Base-by-base conservation (phyloP, 164 flowering plant species). In the Berberis thunbergii region DNA sequence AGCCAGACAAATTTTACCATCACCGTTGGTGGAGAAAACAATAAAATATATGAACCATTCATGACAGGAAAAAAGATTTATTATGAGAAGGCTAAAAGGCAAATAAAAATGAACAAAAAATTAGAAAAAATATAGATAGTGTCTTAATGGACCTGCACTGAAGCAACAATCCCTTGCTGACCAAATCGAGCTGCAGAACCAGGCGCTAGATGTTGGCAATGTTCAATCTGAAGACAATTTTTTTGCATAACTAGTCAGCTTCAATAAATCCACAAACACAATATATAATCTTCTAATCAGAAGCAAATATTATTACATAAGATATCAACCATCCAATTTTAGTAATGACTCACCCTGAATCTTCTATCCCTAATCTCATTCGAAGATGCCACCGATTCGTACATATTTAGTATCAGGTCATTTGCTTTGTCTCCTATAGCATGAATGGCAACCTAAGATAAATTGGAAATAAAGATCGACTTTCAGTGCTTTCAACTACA, bases 361-460 rank as follows among this genome's bases (percentile, higher is more conserved):
- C 99, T 84, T 69, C 96, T 68, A 66, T 94, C 95, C 65, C 83
- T 81, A 60, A 59, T 60, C 69, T 88, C 95, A 80, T 89, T 86
- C 46, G 70, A 58, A 58, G 87, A 66, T 13, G 64, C 74, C 44
- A 86, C 81, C 57, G 87, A 78, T 40, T 80, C 75, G 68, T 84
- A 83, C 68, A 91, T 69, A 72, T 87, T 87, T 71, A 94, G 79
- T 61, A 94, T 69, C 75, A 86, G 52, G 72, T 87, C 93, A 81
- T 94, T 94, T 65, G 99, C 96, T 69, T 56, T 87, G 69, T 94
- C 99, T 40, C 99, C 99, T 67, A 94, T 94, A 43, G 97, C 97
- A 84, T 94, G 99, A 65, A 91, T 77, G 46, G 96, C 89, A 76
- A 94, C 85, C 99, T 93, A 80, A 64, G 64, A 72, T 6, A 50